These are phyloP conservation scores for Stygiomarasmius scandens DNA, from an alignment of 1,284 basidiomycete genomes.

Conservation along the genomic window DNA sequence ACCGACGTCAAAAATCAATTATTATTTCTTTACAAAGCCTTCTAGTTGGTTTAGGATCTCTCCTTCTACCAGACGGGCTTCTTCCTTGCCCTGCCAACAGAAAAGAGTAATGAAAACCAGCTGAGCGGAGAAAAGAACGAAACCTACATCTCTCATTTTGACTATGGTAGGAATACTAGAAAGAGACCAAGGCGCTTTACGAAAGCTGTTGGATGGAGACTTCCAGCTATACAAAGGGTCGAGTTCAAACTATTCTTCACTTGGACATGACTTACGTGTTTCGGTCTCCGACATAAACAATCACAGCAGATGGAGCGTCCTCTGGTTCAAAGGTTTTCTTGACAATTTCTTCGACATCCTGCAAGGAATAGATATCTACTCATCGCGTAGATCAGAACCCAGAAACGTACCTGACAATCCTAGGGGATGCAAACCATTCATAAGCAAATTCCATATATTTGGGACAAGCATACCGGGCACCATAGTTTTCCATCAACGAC, in stretches of 20 bases:
- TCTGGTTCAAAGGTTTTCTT: slow-evolving; percentile 54
- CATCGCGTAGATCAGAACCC: too few relatives aligned
- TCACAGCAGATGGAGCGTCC: slow-evolving; percentile 59
- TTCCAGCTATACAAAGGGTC: slow-evolving; percentile 60
- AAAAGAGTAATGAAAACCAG: slow-evolving; percentile 3
- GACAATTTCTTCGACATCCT: slow-evolving; percentile 63
- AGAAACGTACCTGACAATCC: too few relatives aligned
- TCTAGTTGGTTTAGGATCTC: slow-evolving; percentile 42
- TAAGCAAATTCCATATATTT: too few relatives aligned
- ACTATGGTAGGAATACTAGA: slow-evolving; percentile 75
- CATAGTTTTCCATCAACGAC: slow-evolving; percentile 57
- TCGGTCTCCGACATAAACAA: slow-evolving; percentile 76
- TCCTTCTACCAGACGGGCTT: slow-evolving; percentile 60
- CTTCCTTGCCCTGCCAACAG: slow-evolving; percentile 49
- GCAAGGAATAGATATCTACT: too few relatives aligned
- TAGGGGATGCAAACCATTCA: too few relatives aligned
- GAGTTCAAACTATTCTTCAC: not conserved
- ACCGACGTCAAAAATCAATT: not conserved
- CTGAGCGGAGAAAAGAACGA: slow-evolving; percentile 6
- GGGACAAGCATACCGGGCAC: slow-evolving; percentile 59
- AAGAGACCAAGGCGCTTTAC: slow-evolving; percentile 68
- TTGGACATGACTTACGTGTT: slow-evolving; percentile 54
- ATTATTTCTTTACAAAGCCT: slow-evolving; percentile 27
- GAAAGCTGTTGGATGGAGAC: slow-evolving; percentile 59
- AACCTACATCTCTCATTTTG: slow-evolving; percentile 64